Evolutionary conservation across 129 eudicot species (phyloP), one percentile per base, ranked within the genome.

Genomic region (carrot (Daucus carota)): DNA sequence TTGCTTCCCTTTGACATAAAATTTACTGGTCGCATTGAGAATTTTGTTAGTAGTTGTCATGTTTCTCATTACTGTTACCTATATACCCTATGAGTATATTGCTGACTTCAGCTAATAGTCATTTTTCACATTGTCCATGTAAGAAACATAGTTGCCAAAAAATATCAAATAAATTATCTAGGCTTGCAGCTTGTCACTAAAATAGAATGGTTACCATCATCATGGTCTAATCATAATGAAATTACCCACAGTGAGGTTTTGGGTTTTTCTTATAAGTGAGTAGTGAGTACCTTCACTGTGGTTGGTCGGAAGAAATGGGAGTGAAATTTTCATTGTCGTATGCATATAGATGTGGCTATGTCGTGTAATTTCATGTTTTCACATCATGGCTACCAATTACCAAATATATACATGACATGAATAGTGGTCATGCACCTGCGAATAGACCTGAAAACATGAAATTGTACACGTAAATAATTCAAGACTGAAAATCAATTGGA

Each of bases 1-100:
- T 42, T 77, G 44, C 26, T 82, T 62, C 60, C 67, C 46, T 46
- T 63, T 28, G 52, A 50, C 79, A 45, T 43, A n/a, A 8, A 40
- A 67, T 63, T 70, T 48, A 50, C 15, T 73, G 16, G 18, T n/a
- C 2, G 6, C 17, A 22, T 70, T n/a, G 45, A 70, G 40, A 66
- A 45, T 57, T 54, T 3, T 54, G 5, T 52, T 52, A 8, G n/a
- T n/a, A 8, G 15, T 57, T 6, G 6, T 57, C 8, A 3, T 24
- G 65, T 8, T 57, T 24, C 24, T n/a, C 11, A 57, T n/a, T n/a
- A 8, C 13, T 24, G 31, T 57, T 57, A 3, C 65, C 15, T 20
- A n/a, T 20, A 41, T 36, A 63, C 70, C 40, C 70, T 10, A 63
- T 3, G 15, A 0, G 4, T 4, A 11, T 26, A 60, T 57, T 18